Percentiles rank a stretch among this genome's conserved stretches.
Conservation (phyloP, 1,139 yeast genomes). For the Yamadazyma membranifaciens region DNA sequence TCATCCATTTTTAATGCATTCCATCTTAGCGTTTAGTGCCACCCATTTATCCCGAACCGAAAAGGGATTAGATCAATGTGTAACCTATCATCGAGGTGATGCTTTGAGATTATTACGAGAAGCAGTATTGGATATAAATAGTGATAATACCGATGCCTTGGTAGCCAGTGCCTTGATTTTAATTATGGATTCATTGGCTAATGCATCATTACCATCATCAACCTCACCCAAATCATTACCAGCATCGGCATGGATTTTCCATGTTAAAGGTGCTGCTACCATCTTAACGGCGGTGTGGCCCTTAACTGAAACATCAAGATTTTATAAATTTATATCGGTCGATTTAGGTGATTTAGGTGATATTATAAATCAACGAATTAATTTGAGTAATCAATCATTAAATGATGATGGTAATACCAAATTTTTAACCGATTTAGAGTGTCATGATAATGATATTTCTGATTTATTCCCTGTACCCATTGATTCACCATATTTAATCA, state of each 20-base stretch:
- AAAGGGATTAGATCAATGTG: conserved; percentile 76
- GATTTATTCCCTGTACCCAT: conserved; percentile 85
- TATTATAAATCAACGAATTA: conserved; percentile 53
- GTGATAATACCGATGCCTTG: conserved; percentile 86
- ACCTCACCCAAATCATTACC: conserved; percentile 67
- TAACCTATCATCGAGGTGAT: conserved; percentile 84
- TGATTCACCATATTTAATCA: conserved; percentile 80
- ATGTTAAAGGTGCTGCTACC: conserved; percentile 95
- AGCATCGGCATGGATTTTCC: conserved; percentile 95
- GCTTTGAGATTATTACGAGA: conserved; percentile 78
- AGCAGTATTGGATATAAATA: conserved; percentile 79
- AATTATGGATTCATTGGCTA: conserved; percentile 91
- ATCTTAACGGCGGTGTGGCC: conserved; percentile 95
- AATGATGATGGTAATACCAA: conserved; percentile 21
- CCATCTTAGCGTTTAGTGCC: conserved; percentile 85
- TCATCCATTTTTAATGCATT: conserved; percentile 89
- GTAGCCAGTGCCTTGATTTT: conserved; percentile 88
- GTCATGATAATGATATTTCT: conserved; percentile 82
- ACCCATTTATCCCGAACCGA: conserved; percentile 82
- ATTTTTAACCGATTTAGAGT: conserved; percentile 60
- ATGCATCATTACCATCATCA: conserved; percentile 75
- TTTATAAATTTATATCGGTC: conserved; percentile 74
- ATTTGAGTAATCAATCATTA: conserved; percentile 17
- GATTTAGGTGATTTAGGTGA: conserved; percentile 84
- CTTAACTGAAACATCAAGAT: conserved; percentile 71